Evolutionary conservation across 306 rosid genomes (phyloP).

Genomic region (Cicer arietinum): DNA sequence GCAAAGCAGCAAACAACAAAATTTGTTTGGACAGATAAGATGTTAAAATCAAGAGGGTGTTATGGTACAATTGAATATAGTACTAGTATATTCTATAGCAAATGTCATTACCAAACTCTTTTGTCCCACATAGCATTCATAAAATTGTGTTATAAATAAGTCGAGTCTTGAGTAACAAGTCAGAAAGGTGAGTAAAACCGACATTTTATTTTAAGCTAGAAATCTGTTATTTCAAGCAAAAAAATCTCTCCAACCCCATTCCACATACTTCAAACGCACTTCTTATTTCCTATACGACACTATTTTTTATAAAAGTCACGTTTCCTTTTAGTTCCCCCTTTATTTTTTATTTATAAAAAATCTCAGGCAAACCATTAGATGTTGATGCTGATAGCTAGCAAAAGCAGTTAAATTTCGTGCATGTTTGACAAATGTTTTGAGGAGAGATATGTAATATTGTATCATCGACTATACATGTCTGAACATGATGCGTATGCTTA

Average conservation of each 20-base stretch:
- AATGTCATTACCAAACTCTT: conserved; percentile 32
- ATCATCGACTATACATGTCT: too few relatives aligned
- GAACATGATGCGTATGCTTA: too few relatives aligned
- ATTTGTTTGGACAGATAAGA: conserved; percentile 24
- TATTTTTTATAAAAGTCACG: too few relatives aligned
- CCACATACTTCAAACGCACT: conserved; percentile 62
- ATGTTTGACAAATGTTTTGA: too few relatives aligned
- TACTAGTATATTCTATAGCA: not conserved
- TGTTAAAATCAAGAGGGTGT: conserved; percentile 45
- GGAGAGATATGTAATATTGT: too few relatives aligned
- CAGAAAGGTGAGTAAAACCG: conserved; percentile 55
- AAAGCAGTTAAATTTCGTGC: too few relatives aligned
- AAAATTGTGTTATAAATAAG: not conserved
- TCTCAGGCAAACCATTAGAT: too few relatives aligned
- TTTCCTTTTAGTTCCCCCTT: too few relatives aligned
- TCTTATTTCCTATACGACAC: conserved; percentile 33
- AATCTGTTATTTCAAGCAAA: conserved; percentile 70
- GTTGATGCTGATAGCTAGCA: too few relatives aligned
- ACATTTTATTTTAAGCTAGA: conserved; percentile 45
- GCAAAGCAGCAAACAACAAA: not conserved
- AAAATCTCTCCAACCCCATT: conserved; percentile 50
- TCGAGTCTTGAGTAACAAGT: conserved; percentile 56
- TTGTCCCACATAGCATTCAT: conserved; percentile 38
- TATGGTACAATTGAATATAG: conserved; percentile 36
- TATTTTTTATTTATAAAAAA: too few relatives aligned